Evolutionary conservation across 1,284 basidiomycete genomes (phyloP).

Genomic region (Sanghuangporus baumii): DNA sequence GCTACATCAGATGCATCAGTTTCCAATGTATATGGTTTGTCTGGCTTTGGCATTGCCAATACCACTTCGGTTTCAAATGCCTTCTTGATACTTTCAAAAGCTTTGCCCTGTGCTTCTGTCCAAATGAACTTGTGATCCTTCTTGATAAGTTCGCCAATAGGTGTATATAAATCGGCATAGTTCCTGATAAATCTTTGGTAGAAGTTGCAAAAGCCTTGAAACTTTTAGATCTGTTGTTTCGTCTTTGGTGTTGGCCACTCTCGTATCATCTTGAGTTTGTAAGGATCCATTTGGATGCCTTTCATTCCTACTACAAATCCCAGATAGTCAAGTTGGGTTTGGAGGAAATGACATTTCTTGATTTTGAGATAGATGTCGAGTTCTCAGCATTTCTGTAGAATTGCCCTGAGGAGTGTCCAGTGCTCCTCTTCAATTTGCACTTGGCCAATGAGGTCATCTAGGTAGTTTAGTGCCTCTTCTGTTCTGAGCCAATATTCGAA

Average conservation of each 20-base stretch:
- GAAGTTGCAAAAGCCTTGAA: conserved; percentile 23
- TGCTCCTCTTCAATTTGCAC: too few species aligned
- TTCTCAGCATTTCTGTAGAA: conserved; percentile 19
- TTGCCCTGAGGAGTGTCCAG: too few species aligned
- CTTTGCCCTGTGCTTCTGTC: conserved; percentile 15
- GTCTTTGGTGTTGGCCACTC: conserved; percentile 22
- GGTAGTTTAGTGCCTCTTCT: too few species aligned
- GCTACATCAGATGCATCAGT: too few species aligned
- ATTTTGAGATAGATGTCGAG: conserved; percentile 22
- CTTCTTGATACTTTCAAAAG: conserved; percentile 27
- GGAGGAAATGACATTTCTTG: conserved; percentile 27
- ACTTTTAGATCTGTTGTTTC: conserved; percentile 19
- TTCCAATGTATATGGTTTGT: too few species aligned
- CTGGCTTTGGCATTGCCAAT: conserved; percentile 3
- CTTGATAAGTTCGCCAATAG: too few species aligned
- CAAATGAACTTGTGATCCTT: too few species aligned
- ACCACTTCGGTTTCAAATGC: conserved; percentile 23
- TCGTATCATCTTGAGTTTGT: conserved; percentile 20
- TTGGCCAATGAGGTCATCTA: too few species aligned
- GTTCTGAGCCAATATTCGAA: too few species aligned
- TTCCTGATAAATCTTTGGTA: conserved; percentile 3
- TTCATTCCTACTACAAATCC: conserved; percentile 14
- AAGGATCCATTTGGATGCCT: conserved; percentile 20
- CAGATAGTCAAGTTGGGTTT: conserved; percentile 11
- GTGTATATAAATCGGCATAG: neutral